These are phyloP conservation scores for Cryphonectria nitschkei DNA, from an alignment of 2,329 filamentous ascomycete genomes.

Conservation along the genomic window DNA sequence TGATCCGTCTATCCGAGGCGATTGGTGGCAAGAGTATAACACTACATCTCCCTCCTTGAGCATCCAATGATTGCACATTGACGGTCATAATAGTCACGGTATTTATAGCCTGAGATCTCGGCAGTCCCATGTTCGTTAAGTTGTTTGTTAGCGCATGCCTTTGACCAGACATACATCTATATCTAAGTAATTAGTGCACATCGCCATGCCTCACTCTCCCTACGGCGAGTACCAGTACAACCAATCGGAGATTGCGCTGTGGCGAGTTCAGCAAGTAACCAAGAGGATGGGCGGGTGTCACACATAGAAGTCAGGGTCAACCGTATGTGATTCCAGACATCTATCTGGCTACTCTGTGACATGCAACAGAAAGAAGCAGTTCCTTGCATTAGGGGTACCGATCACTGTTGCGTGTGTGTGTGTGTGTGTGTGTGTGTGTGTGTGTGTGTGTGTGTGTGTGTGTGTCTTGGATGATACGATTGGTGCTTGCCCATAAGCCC, in stretches of 20 bases:
- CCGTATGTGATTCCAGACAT: background rate
- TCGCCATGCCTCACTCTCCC: background rate
- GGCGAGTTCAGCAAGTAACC: background rate
- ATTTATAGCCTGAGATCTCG: background rate
- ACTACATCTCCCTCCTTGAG: background rate
- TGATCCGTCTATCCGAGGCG: background rate
- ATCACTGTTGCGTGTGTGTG: slow-evolving; percentile 22
- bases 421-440: slow-evolving; percentile 21
- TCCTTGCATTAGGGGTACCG: background rate
- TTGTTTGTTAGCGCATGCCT: background rate
- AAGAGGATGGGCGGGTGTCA: background rate
- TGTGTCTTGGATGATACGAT: slow-evolving; percentile 10
- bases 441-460: slow-evolving; percentile 23
- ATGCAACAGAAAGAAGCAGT: background rate
- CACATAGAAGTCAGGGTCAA: background rate
- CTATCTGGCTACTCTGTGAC: background rate
- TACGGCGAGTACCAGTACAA: background rate
- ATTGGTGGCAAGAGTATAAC: background rate
- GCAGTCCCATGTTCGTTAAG: background rate
- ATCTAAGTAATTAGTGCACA: background rate
- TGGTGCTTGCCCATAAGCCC: background rate
- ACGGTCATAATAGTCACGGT: background rate
- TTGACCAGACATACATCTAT: background rate
- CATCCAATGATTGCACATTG: background rate
- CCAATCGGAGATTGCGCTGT: background rate